Conservation (phyloP, 352 stramenopile species). For the Pythium myriotylum region DNA sequence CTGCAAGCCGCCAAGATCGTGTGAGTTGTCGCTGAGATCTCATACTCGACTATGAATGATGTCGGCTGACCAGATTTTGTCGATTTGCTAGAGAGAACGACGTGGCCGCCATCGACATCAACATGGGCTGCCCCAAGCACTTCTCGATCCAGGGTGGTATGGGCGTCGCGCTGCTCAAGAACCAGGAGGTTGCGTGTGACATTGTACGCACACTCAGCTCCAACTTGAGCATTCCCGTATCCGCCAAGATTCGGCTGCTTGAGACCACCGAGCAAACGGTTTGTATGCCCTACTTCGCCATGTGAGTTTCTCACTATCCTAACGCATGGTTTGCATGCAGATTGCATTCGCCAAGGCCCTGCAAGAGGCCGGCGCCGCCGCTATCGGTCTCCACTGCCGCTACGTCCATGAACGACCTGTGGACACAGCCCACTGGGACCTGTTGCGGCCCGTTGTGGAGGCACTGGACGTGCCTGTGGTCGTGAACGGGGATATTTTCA, state of each 20-base stretch:
- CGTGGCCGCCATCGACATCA: constrained; percentile 92
- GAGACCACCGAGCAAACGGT: constrained; percentile 68
- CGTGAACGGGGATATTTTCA: constrained; percentile 90
- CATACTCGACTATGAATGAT: too few species aligned
- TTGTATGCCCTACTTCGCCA: not conserved
- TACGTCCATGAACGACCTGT: constrained; percentile 66
- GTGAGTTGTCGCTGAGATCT: constrained; percentile 39
- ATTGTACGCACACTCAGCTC: constrained; percentile 82
- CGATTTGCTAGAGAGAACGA: constrained; percentile 77
- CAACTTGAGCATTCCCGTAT: constrained; percentile 85
- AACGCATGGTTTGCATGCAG: constrained; percentile 34
- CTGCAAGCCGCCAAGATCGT: constrained; percentile 78
- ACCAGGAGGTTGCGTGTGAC: constrained; percentile 86
- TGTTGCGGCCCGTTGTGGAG: constrained; percentile 62
- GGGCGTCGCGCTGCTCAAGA: constrained; percentile 89
- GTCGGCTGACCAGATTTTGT: too few species aligned
- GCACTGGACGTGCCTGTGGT: constrained; percentile 81
- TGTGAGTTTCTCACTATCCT: too few species aligned
- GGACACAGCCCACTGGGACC: constrained; percentile 76
- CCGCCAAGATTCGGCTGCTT: constrained; percentile 88
- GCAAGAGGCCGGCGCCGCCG: constrained; percentile 63
- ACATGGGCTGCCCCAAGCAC: constrained; percentile 95
- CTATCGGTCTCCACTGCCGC: constrained; percentile 74
- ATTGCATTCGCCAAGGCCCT: constrained; percentile 68
- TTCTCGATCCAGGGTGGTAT: constrained; percentile 93